Conservation (phyloP, 139 green algal species). For the Asterochloris erici region DNA sequence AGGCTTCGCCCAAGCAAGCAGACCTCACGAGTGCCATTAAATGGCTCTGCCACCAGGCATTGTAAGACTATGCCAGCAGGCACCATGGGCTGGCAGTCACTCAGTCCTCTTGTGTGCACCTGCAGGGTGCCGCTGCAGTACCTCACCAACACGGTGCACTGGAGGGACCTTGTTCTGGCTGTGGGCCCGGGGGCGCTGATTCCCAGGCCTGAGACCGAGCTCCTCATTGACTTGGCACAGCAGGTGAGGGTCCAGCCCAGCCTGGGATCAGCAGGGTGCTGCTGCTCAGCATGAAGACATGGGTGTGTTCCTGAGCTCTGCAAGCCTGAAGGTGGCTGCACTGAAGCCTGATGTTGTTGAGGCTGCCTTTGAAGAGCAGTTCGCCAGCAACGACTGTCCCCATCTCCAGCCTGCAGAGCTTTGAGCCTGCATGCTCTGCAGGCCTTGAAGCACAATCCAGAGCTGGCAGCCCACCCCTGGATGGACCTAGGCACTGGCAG, state of each 20-base stretch:
- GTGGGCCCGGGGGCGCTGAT: constrained; percentile 81
- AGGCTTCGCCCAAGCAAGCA: too few species aligned
- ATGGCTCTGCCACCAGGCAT: too few species aligned
- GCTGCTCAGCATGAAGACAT: neutral
- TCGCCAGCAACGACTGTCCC: neutral
- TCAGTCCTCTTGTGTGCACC: too few species aligned
- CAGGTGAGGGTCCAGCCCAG: neutral
- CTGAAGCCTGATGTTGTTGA: neutral
- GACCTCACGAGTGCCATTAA: too few species aligned
- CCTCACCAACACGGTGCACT: constrained; percentile 73
- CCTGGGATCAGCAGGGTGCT: neutral
- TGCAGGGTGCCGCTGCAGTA: constrained; percentile 85
- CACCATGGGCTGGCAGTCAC: too few species aligned
- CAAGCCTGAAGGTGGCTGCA: neutral
- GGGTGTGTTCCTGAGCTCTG: neutral
- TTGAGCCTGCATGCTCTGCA: neutral
- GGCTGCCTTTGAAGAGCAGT: neutral
- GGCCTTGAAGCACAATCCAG: constrained; percentile 24
- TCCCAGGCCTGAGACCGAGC: constrained; percentile 89
- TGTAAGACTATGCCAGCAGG: too few species aligned
- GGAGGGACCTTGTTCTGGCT: constrained; percentile 72
- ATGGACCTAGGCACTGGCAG: constrained; percentile 88
- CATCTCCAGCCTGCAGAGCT: neutral
- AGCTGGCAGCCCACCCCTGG: constrained; percentile 54
- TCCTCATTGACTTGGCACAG: constrained; percentile 69